Evolutionary conservation across 2,329 filamentous ascomycete species (phyloP), one percentile per base, ranked within the genome.

Genomic region (Cladosporium sp.): DNA sequence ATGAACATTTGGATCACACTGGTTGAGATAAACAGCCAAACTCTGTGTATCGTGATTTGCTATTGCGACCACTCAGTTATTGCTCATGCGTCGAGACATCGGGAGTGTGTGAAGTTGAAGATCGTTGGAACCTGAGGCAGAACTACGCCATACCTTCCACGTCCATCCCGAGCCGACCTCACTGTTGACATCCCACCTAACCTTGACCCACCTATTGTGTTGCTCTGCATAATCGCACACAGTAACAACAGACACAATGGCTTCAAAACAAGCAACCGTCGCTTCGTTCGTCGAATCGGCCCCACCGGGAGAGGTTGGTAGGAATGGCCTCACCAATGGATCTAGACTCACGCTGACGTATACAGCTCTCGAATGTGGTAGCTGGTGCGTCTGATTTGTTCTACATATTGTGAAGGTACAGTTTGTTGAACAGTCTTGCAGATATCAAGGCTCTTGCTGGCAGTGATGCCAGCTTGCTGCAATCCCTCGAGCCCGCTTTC

Each of bases 221-320:
- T 47, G 43, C 8, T 20, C 30, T 47, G 15, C 43, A 19, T 47
- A 47, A n/a, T 17, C 25, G 15, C 22, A 17, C 11, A 4, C 22
- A 55, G 8, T 2, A 43, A 15, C 25, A 12, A 43, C 51, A 55
- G n/a, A 20, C 37, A 39, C 25, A 14, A 72, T 72, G 69, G 62
- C 61, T 57, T 69, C 69, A 34, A 71, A 71, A 60, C 63, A 69
- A 61, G 64, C 64, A 47, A 76, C 76, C 20, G 73, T 81, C 51
- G 72, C 92, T 66, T 88, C 92, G 54, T 99, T 97, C 75, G 88
- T 99, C 65, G 88, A 96, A 79, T 90, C 91, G 71, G 92, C 94
- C 69, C 94, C 94, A 50, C 94, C 94, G 20, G 94, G 94, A 80
- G 94, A 99, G 88, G 93, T 96, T 84, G 69, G 78, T 74, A 64